Percentiles rank a stretch among this genome's conserved stretches.
Evolutionary conservation across 1,284 basidiomycete genomes (phyloP).

Genomic region (Heliocybe sulcata): DNA sequence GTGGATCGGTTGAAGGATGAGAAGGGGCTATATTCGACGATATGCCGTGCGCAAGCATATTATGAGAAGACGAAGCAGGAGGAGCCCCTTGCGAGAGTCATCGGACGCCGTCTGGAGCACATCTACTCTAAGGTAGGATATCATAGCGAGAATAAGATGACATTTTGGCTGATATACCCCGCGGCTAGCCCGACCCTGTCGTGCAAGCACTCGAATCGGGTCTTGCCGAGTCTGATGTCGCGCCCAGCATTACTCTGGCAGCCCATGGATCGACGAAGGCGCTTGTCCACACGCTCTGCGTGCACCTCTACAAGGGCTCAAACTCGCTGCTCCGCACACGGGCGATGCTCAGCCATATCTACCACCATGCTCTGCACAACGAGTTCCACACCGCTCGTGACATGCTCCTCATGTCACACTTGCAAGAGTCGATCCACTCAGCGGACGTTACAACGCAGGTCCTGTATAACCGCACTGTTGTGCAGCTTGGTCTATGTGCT

Average conservation of each 20-base stretch:
- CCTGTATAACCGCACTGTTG: conserved; percentile 95
- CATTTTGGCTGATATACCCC: conserved; percentile 7
- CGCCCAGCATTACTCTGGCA: conserved; percentile 51
- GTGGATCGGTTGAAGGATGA: conserved; percentile 95
- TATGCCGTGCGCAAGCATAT: conserved; percentile 87
- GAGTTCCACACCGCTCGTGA: conserved; percentile 97
- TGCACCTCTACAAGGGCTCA: conserved; percentile 89
- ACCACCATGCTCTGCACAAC: conserved; percentile 94
- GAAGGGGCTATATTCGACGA: conserved; percentile 89
- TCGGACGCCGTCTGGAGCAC: conserved; percentile 96
- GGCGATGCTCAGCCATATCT: conserved; percentile 97
- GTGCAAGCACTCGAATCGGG: conserved; percentile 85
- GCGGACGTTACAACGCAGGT: conserved; percentile 98
- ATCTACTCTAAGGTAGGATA: conserved; percentile 89
- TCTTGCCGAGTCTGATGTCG: conserved; percentile 46
- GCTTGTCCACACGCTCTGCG: conserved; percentile 86
- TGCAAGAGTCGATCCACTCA: conserved; percentile 93
- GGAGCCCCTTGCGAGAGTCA: conserved; percentile 80
- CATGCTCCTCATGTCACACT: conserved; percentile 98
- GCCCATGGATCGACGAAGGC: conserved; percentile 52
- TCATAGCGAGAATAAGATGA: conserved; percentile 2
- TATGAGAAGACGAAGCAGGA: conserved; percentile 77
- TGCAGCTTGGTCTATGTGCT: conserved; percentile 94
- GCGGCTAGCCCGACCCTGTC: conserved; percentile 80
- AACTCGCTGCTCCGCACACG: conserved; percentile 91